Conservation (phyloP, 2,329 filamentous ascomycete species). For the Apiospora phragmitis region DNA sequence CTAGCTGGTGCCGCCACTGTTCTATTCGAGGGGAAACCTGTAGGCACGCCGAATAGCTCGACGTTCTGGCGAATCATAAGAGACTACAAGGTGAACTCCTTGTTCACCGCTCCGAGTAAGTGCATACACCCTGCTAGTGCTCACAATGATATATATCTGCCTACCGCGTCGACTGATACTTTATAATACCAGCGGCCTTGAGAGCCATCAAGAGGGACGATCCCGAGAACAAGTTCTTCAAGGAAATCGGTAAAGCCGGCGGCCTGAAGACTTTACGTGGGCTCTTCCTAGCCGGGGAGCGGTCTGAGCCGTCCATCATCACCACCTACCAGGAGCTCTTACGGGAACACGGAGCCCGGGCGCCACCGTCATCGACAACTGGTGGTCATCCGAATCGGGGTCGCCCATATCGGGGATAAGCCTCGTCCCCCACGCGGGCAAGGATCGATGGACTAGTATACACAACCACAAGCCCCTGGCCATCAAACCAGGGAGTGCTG, state of each 20-base stretch:
- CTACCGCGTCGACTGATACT: neutral
- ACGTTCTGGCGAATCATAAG: slow-evolving; percentile 87
- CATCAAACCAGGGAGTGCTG: slow-evolving; percentile 83
- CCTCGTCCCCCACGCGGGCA: slow-evolving; percentile 58
- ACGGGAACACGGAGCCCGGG: slow-evolving; percentile 63
- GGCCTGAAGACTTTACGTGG: slow-evolving; percentile 72
- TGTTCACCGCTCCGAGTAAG: slow-evolving; percentile 80
- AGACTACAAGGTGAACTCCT: slow-evolving; percentile 79
- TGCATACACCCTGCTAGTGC: slow-evolving; percentile 24
- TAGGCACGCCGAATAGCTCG: slow-evolving; percentile 59
- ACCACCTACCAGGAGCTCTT: slow-evolving; percentile 78
- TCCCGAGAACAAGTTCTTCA: slow-evolving; percentile 68
- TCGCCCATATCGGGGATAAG: slow-evolving; percentile 60
- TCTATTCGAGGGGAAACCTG: slow-evolving; percentile 70
- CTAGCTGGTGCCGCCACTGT: slow-evolving; percentile 83
- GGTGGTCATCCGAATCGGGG: slow-evolving; percentile 62
- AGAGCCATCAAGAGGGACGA: slow-evolving; percentile 87
- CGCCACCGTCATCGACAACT: slow-evolving; percentile 59
- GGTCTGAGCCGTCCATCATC: slow-evolving; percentile 85
- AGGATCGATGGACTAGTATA: slow-evolving; percentile 46
- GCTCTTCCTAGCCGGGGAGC: slow-evolving; percentile 84
- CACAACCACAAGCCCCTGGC: slow-evolving; percentile 44
- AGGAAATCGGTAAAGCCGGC: slow-evolving; percentile 62
- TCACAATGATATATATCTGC: neutral
- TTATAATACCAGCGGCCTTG: slow-evolving; percentile 57